phyloP scores from a whole-genome alignment of 129 eudicot species.

The Sambucus nigra region DNA sequence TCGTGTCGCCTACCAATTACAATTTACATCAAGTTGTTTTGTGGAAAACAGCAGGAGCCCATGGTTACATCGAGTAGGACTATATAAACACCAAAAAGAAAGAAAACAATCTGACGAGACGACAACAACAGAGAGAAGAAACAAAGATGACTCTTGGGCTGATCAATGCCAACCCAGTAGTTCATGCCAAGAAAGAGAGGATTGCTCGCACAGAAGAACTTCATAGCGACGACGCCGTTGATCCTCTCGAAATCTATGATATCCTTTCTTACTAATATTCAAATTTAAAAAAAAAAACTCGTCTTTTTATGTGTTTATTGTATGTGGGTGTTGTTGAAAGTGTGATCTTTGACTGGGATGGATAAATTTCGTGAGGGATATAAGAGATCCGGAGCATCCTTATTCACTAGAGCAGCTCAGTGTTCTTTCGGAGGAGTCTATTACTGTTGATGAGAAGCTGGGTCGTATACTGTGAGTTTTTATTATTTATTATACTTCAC shows the following conservation, averaged over 20 bases:
- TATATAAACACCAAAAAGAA: too few relatives aligned
- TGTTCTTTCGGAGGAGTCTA: conserved; percentile 78
- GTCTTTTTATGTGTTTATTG: not conserved
- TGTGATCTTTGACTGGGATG: conserved; percentile 51
- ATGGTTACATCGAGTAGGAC: too few relatives aligned
- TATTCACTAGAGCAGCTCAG: conserved; percentile 81
- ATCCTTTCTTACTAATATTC: conserved; percentile 36
- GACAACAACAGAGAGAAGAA: not conserved
- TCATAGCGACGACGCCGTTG: conserved; percentile 41
- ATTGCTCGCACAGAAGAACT: conserved; percentile 39
- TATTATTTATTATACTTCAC: too few relatives aligned
- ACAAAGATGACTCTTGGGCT: conserved; percentile 62
- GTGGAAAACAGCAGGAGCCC: too few relatives aligned
- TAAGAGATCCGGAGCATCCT: conserved; percentile 94
- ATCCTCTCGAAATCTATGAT: conserved; percentile 91
- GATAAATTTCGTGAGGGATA: conserved; percentile 60
- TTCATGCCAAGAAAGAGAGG: conserved; percentile 78
- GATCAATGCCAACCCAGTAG: conserved; percentile 81
- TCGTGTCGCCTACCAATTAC: too few relatives aligned
- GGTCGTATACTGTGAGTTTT: conserved; percentile 58
- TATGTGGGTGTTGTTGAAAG: too few relatives aligned
- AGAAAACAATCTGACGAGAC: too few relatives aligned
- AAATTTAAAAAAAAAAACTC: too few relatives aligned
- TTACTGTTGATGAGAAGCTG: conserved; percentile 72
- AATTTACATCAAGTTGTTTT: too few relatives aligned